phyloP scores from a whole-genome alignment of 2,329 filamentous ascomycete genomes.

The Colletotrichum sp. region DNA sequence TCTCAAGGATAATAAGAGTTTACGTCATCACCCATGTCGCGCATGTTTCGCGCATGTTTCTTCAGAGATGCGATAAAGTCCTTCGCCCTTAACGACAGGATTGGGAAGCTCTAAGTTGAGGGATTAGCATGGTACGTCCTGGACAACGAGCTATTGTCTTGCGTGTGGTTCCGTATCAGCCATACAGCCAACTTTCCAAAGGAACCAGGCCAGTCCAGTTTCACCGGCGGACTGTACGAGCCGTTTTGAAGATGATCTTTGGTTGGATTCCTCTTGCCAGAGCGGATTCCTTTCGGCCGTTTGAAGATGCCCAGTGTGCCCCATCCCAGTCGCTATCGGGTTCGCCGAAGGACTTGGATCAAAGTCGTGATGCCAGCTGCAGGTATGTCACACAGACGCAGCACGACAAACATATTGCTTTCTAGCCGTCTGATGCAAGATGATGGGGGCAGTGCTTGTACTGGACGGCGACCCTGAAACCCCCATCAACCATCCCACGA shows the following conservation, averaged over 20 bases:
- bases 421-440: not conserved
- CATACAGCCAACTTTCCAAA: not conserved
- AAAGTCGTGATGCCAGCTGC: not conserved
- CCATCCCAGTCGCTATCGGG: not conserved
- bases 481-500: not conserved
- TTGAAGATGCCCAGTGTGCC: not conserved
- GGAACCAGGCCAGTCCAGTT: not conserved
- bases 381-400: not conserved
- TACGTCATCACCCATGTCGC: not conserved
- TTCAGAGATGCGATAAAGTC: not conserved
- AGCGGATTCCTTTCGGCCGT: not conserved
- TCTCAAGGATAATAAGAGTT: conserved; percentile 1
- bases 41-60: not conserved
- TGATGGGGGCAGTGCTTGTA: not conserved
- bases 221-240: not conserved
- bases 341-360: not conserved
- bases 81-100: not conserved
- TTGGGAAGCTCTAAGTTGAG: not conserved
- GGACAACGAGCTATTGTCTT: not conserved
- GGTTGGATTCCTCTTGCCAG: not conserved
- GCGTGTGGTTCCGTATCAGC: not conserved
- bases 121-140: not conserved
- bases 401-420: not conserved
- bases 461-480: not conserved
- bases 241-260: not conserved